Percentiles rank a stretch among this genome's conserved stretches.
These are phyloP conservation scores for Sporormia fimetaria DNA, from an alignment of 495 filamentous ascomycete species.

Conservation along the genomic window DNA sequence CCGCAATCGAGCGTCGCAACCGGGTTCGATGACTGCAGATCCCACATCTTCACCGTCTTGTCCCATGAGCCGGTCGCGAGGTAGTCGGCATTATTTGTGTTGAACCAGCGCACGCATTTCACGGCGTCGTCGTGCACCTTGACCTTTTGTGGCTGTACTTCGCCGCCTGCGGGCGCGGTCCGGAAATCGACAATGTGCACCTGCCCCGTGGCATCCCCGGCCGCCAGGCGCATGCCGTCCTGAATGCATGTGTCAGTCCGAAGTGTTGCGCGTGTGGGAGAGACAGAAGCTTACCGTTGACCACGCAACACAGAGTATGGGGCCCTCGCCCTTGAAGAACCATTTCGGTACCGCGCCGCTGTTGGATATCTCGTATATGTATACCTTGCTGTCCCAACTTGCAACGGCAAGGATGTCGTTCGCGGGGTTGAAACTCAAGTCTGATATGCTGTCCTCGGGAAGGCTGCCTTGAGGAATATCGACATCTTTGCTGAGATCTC, in stretches of 20 bases:
- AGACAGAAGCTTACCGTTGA: slow-evolving; percentile 55
- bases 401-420: slow-evolving; percentile 71
- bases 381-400: slow-evolving; percentile 89
- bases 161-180: slow-evolving; percentile 30
- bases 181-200: slow-evolving; percentile 67
- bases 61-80: slow-evolving; percentile 91
- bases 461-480: slow-evolving; percentile 48
- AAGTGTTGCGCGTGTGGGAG: neutral
- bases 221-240: slow-evolving; percentile 67
- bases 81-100: slow-evolving; percentile 46
- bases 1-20: slow-evolving; percentile 55
- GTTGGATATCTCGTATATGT: slow-evolving; percentile 77
- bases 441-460: slow-evolving; percentile 78
- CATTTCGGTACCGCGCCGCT: slow-evolving; percentile 68
- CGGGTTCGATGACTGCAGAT: slow-evolving; percentile 55
- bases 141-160: slow-evolving; percentile 33
- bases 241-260: slow-evolving; percentile 26
- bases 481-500: slow-evolving; percentile 85
- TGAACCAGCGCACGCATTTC: slow-evolving; percentile 65
- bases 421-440: slow-evolving; percentile 67
- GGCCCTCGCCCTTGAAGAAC: slow-evolving; percentile 62
- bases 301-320: slow-evolving; percentile 71
- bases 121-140: slow-evolving; percentile 80
- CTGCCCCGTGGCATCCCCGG: slow-evolving; percentile 74
- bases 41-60: slow-evolving; percentile 94